Percentiles rank a stretch among this genome's conserved stretches.
These are phyloP conservation scores for Fusarium gaditjirri DNA, from an alignment of 2,329 filamentous ascomycete species.

Conservation along the genomic window DNA sequence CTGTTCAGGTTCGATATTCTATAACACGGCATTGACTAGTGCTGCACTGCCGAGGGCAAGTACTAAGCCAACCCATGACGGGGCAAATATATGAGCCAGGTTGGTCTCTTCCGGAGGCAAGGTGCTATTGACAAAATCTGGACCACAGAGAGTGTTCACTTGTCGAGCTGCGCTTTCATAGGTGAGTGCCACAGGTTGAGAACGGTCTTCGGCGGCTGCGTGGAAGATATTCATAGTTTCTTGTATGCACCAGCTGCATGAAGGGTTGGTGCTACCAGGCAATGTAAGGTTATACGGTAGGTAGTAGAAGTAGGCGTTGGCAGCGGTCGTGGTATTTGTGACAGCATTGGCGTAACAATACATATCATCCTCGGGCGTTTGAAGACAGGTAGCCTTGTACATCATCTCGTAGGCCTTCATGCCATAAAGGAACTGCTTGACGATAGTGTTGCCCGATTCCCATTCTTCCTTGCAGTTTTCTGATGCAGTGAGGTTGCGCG, in stretches of 20 bases:
- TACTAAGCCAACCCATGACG: conserved; percentile 33
- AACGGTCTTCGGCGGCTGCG: conserved; percentile 71
- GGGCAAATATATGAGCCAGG: conserved; percentile 15
- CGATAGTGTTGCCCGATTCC: conserved; percentile 71
- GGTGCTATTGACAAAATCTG: conserved; percentile 66
- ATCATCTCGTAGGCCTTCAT: conserved; percentile 81
- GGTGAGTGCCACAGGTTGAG: conserved; percentile 72
- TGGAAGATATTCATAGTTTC: conserved; percentile 87
- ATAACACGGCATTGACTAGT: conserved; percentile 36
- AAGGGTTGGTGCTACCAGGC: conserved; percentile 73
- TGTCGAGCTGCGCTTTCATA: conserved; percentile 78
- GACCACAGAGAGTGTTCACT: conserved; percentile 74
- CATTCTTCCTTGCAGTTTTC: conserved; percentile 80
- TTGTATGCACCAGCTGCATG: conserved; percentile 79
- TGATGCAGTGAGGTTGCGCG: conserved; percentile 69
- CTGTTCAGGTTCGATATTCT: not conserved
- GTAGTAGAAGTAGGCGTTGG: conserved; percentile 85
- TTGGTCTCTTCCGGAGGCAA: conserved; percentile 53
- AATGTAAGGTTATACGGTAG: conserved; percentile 81
- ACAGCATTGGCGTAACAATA: conserved; percentile 89
- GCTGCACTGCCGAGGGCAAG: conserved; percentile 28
- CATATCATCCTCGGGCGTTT: conserved; percentile 69
- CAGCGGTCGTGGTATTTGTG: conserved; percentile 75
- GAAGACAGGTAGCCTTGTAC: conserved; percentile 84
- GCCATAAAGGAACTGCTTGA: conserved; percentile 79